Conservation (phyloP, 768 basidiomycete species). For the Rubroboletus satanas region DNA sequence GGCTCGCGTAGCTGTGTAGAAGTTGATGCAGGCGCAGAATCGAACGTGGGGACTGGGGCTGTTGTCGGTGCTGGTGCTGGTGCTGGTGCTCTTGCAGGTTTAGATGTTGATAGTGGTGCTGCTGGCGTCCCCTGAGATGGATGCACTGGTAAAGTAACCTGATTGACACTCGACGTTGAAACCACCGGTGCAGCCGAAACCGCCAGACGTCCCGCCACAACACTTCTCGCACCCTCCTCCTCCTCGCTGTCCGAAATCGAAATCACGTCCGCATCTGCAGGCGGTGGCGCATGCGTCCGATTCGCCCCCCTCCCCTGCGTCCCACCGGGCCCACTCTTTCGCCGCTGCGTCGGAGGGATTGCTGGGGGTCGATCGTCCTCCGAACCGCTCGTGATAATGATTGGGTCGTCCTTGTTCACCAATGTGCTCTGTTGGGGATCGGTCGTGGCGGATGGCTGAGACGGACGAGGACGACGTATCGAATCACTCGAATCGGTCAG, state of each 20-base stretch:
- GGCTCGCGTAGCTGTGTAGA: neutral
- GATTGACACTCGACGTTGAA: neutral
- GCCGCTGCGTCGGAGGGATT: neutral
- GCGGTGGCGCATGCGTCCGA: conserved; percentile 2
- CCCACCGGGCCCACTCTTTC: neutral
- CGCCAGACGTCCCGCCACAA: neutral
- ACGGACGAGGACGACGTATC: neutral
- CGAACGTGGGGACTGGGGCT: neutral
- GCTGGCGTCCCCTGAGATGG: neutral
- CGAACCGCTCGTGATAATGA: conserved; percentile 26
- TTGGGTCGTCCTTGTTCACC: conserved; percentile 11
- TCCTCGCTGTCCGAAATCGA: conserved; percentile 28
- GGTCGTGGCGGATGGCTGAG: neutral
- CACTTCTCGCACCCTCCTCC: neutral
- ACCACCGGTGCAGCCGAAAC: neutral
- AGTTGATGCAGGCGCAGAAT: neutral
- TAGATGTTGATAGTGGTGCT: neutral
- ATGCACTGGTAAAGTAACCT: neutral
- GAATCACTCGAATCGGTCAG: conserved; percentile 24
- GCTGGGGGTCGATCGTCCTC: conserved; percentile 1
- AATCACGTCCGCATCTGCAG: conserved; percentile 25
- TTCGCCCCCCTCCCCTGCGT: neutral
- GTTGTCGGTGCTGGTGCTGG: neutral
- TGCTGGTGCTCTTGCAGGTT: neutral
- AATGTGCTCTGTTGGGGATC: neutral